These are phyloP conservation scores for Agaricus sinodeliciosus DNA, from an alignment of 768 basidiomycete species.

Conservation along the genomic window DNA sequence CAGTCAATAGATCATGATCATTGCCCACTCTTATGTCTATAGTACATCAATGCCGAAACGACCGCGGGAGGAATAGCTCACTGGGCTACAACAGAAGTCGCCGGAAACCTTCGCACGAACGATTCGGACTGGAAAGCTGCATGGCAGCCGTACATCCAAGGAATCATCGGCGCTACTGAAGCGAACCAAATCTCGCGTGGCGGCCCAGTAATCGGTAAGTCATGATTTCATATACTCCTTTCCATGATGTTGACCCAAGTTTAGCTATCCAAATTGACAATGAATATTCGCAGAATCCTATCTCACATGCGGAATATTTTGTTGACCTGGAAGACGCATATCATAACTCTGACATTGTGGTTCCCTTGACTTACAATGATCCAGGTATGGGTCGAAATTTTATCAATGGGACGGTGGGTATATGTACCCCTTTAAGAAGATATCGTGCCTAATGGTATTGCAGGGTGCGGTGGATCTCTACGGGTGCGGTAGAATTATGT, in stretches of 20 bases:
- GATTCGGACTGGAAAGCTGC: slow-evolving; percentile 62
- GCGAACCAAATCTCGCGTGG: slow-evolving; percentile 66
- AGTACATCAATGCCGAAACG: slow-evolving; percentile 78
- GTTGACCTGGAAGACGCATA: slow-evolving; percentile 52
- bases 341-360: slow-evolving; percentile 48
- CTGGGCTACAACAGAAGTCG: slow-evolving; percentile 66
- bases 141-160: slow-evolving; percentile 69
- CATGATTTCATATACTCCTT: background rate
- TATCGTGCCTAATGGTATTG: background rate
- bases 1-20: background rate
- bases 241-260: background rate
- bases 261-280: slow-evolving; percentile 48
- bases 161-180: slow-evolving; percentile 50
- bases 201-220: slow-evolving; percentile 68
- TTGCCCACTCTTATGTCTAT: slow-evolving; percentile 1
- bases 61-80: slow-evolving; percentile 67
- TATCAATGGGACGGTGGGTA: slow-evolving; percentile 59
- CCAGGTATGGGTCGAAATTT: slow-evolving; percentile 52
- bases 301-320: slow-evolving; percentile 51
- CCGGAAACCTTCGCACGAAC: slow-evolving; percentile 66
- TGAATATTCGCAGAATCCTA: slow-evolving; percentile 54
- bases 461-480: slow-evolving; percentile 73
- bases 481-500: slow-evolving; percentile 34
- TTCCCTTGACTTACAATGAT: slow-evolving; percentile 75
- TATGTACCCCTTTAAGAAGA: background rate